Percentiles rank a stretch among this genome's conserved stretches.
These are phyloP conservation scores for Hawksworthiomyces lignivorus DNA, from an alignment of 2,329 filamentous ascomycete species.

Conservation along the genomic window DNA sequence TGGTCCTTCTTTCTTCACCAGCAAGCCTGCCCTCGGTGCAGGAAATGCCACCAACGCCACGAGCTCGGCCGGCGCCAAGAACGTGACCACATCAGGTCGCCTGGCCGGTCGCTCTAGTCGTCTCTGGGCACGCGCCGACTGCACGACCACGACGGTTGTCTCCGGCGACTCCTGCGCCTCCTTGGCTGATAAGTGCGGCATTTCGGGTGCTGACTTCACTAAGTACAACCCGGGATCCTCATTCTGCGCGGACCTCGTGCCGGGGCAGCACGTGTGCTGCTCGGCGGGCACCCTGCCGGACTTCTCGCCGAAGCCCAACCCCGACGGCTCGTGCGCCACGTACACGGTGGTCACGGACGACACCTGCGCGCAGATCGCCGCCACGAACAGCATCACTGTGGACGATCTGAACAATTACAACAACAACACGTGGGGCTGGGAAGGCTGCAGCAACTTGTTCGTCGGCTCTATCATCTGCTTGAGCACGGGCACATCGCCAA, in stretches of 20 bases:
- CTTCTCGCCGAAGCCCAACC: conserved; percentile 23
- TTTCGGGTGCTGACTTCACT: conserved; percentile 14
- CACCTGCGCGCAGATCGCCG: conserved; percentile 24
- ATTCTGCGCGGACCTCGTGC: conserved; percentile 26
- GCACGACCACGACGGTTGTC: conserved; percentile 7
- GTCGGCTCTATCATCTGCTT: conserved; percentile 25
- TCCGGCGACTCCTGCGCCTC: conserved; percentile 8
- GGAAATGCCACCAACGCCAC: too few species aligned
- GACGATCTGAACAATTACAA: conserved; percentile 18
- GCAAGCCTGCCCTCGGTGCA: too few species aligned
- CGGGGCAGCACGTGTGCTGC: conserved; percentile 30
- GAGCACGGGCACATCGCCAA: conserved; percentile 24
- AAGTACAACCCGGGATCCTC: conserved; percentile 19
- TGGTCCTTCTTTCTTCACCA: too few species aligned
- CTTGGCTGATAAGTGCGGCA: conserved; percentile 12
- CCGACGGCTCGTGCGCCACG: conserved; percentile 28
- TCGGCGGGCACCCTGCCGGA: conserved; percentile 27
- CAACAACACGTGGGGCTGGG: conserved; percentile 31
- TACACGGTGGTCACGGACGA: conserved; percentile 26
- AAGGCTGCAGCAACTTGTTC: conserved; percentile 23
- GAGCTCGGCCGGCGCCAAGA: too few species aligned
- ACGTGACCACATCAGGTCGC: too few species aligned
- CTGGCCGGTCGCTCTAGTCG: too few species aligned
- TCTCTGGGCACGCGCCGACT: conserved; percentile 8
- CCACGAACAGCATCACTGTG: conserved; percentile 7